Conservation (phyloP, 164 flowering plant genomes). For the Vitis amurensis region DNA sequence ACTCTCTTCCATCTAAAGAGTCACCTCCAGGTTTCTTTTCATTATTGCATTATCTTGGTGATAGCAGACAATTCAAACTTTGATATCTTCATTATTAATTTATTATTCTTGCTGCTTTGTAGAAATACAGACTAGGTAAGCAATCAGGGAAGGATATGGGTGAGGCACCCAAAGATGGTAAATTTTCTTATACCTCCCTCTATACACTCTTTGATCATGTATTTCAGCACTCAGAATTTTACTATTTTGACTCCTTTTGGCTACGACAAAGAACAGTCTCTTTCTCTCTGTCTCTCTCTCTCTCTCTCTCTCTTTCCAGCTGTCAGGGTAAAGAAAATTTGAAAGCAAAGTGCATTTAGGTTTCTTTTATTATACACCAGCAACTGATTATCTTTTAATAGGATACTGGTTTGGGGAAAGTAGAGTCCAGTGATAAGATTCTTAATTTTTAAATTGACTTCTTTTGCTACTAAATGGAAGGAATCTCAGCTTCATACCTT, state of each 20-base stretch:
- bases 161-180: slow-evolving; percentile 63
- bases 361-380: background rate
- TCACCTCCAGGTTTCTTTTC: slow-evolving; percentile 71
- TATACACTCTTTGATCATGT: background rate
- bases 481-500: slow-evolving; percentile 47
- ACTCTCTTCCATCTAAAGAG: slow-evolving; percentile 82
- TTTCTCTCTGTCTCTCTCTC: background rate
- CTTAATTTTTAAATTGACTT: slow-evolving; percentile 10
- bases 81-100: background rate
- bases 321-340: too few species aligned
- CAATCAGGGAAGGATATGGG: slow-evolving; percentile 63
- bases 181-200: slow-evolving; percentile 9
- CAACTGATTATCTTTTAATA: background rate
- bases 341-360: too few species aligned
- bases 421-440: background rate
- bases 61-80: background rate
- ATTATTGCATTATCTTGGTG: background rate
- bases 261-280: background rate
- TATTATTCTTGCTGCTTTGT: slow-evolving; percentile 17
- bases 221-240: background rate
- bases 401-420: background rate
- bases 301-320: too few species aligned
- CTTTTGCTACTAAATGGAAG: slow-evolving; percentile 11
- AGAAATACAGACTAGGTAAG: slow-evolving; percentile 80
- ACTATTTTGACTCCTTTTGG: too few species aligned